Base-by-base conservation (phyloP, 1,284 basidiomycete species). In the Phaffia rhodozyma region DNA sequence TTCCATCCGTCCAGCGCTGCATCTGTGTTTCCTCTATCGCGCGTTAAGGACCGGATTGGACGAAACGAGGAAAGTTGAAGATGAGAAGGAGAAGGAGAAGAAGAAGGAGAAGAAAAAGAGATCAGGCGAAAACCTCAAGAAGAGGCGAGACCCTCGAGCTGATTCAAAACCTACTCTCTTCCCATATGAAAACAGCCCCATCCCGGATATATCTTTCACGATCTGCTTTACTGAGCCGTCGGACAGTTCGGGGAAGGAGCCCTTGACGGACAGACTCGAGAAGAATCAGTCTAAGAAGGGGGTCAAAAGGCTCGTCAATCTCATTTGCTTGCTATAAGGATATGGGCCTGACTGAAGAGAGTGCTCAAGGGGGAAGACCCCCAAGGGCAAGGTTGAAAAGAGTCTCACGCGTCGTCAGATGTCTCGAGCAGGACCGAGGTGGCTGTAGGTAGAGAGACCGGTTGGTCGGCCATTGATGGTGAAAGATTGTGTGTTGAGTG, bases 1-100 rank as follows among this genome's bases (percentile, higher is more conserved):
- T 51, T 21, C 61, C 61, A 30, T 62, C 61, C 34, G 61, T 62
- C 61, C 61, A 59, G 38, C 58, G 47, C 48, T 62, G 61, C 61
- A 62, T 62, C 34, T 56, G 55, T 1, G 61, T 62, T 18, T 62
- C 61, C 32, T 52, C 61, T 62, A 34, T 43, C 13, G 38, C 38
- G 38, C 38, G 38, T 7, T 43, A 9, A 34, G 32, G 32, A 34
- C 4, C 18, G 1, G n/a, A 25, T 27, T 3, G 57, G 23, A 23
- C n/a, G 25, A 49, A 1, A 29, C 11, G 11, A 51, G 16, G 32
- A 51, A 48, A 47, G 6, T 20, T 16, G 13, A 23, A 23, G 7
- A 23, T 23, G n/a, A 38, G 38, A 27, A 43, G 50, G 57, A 18
- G 5, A 25, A 9, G n/a, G 18, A 5, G 43, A 27, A n/a, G 23